These are phyloP conservation scores for Colletotrichum echinochloae DNA, from an alignment of 2,329 filamentous ascomycete species.

Conservation along the genomic window DNA sequence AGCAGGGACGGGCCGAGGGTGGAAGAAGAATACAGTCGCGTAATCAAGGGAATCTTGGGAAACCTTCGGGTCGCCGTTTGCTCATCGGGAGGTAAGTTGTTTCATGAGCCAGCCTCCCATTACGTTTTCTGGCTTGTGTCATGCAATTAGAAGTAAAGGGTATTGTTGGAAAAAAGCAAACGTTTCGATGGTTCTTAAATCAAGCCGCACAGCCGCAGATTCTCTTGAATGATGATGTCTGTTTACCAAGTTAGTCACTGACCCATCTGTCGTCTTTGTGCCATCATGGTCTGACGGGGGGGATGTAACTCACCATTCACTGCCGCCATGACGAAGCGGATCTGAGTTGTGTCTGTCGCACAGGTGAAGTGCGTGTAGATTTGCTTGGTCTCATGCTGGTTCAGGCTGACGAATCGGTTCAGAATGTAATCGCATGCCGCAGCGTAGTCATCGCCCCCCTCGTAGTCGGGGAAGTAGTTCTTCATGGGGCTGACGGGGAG, in stretches of 20 bases:
- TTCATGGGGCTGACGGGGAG: constrained; percentile 85
- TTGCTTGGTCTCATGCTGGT: constrained; percentile 99
- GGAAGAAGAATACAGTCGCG: constrained; percentile 41
- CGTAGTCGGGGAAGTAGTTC: constrained; percentile 91
- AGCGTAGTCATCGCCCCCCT: constrained; percentile 95
- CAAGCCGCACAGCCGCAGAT: constrained; percentile 94
- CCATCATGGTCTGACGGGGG: too few relatives aligned
- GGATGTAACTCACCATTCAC: constrained; percentile 82
- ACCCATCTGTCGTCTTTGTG: constrained; percentile 19
- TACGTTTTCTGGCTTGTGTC: constrained; percentile 41
- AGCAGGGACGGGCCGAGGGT: constrained; percentile 29
- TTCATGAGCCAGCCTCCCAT: constrained; percentile 42
- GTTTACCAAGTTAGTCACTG: constrained; percentile 23
- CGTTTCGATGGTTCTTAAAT: constrained; percentile 72
- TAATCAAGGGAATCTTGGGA: constrained; percentile 40
- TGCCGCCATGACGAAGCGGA: constrained; percentile 99
- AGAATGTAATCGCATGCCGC: constrained; percentile 98
- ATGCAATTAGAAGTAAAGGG: constrained; percentile 53
- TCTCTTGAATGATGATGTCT: constrained; percentile 99
- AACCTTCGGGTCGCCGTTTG: constrained; percentile 40
- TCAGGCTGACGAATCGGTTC: constrained; percentile 97
- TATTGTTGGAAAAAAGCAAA: constrained; percentile 56
- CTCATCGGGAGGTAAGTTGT: constrained; percentile 36
- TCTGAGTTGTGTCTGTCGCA: constrained; percentile 98
- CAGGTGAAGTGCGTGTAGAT: constrained; percentile 99